phyloP scores from a whole-genome alignment of 805 yeast genomes.

The Jamesozyma hellenica region DNA sequence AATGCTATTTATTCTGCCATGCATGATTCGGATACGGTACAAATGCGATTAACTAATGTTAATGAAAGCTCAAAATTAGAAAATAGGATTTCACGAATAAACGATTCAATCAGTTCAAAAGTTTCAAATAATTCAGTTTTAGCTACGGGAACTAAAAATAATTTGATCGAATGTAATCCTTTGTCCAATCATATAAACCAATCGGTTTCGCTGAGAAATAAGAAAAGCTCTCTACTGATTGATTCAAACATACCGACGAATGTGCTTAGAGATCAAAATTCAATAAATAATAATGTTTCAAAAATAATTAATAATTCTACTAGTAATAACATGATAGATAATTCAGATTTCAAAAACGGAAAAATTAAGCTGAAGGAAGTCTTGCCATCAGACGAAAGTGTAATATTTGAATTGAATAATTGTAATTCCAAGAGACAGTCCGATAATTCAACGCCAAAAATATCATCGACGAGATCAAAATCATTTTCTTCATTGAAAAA shows the following conservation, averaged over 20 bases:
- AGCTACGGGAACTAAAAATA: background rate
- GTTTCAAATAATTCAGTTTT: too few species aligned
- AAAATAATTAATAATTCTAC: too few species aligned
- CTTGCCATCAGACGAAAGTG: too few species aligned
- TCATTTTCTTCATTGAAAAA: background rate
- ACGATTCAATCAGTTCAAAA: too few species aligned
- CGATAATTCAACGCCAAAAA: background rate
- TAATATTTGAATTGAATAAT: too few species aligned
- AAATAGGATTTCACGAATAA: too few species aligned
- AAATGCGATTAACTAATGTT: background rate
- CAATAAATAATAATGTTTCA: background rate
- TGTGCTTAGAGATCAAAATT: background rate
- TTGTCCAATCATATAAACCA: conserved; percentile 21
- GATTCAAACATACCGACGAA: conserved; percentile 7
- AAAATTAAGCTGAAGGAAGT: background rate
- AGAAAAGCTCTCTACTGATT: conserved; percentile 29
- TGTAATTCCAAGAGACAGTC: background rate
- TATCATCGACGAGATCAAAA: conserved; percentile 1
- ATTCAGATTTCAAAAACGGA: background rate
- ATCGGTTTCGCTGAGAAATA: conserved; percentile 26
- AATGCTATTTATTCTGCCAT: background rate
- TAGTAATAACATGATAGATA: background rate
- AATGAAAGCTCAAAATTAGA: background rate
- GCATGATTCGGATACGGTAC: background rate
- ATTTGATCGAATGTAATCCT: conserved; percentile 22